Evolutionary conservation across 306 rosid genomes (phyloP).

Genomic region (Glycyrrhiza uralensis): DNA sequence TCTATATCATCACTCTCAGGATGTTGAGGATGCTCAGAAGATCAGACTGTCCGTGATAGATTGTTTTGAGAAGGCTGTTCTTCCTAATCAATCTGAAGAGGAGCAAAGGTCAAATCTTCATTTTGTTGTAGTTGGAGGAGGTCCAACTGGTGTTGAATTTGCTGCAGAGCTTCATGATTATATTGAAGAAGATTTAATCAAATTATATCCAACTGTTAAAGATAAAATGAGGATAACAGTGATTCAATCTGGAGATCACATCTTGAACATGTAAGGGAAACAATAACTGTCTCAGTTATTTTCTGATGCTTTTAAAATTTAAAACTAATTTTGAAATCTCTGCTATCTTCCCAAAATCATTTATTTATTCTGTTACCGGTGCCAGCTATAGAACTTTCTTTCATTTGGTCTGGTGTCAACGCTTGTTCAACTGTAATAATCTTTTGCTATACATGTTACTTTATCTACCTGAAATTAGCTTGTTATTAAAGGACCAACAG

Average conservation of each 20-base stretch:
- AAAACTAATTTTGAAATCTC: not conserved
- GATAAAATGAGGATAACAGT: slow-evolving; percentile 76
- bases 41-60: slow-evolving; percentile 77
- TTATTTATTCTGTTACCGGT: not conserved
- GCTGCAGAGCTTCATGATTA: slow-evolving; percentile 97
- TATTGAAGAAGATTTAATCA: slow-evolving; percentile 69
- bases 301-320: slow-evolving; percentile 15
- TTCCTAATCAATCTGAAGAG: slow-evolving; percentile 76
- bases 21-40: slow-evolving; percentile 91
- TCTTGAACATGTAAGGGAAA: slow-evolving; percentile 73
- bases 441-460: not conserved
- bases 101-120: slow-evolving; percentile 82
- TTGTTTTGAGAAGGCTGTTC: slow-evolving; percentile 87
- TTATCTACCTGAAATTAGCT: slow-evolving; percentile 12
- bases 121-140: slow-evolving; percentile 96
- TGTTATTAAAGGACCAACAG: not conserved
- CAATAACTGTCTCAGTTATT: not conserved
- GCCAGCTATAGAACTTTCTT: not conserved
- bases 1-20: slow-evolving; percentile 45
- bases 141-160: slow-evolving; percentile 97
- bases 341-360: not conserved
- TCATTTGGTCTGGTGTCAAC: not conserved
- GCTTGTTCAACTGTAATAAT: not conserved
- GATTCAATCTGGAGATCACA: slow-evolving; percentile 98
- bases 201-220: slow-evolving; percentile 66